These are phyloP conservation scores for Lactarius evosmus DNA, from an alignment of 768 basidiomycete genomes.

Conservation along the genomic window DNA sequence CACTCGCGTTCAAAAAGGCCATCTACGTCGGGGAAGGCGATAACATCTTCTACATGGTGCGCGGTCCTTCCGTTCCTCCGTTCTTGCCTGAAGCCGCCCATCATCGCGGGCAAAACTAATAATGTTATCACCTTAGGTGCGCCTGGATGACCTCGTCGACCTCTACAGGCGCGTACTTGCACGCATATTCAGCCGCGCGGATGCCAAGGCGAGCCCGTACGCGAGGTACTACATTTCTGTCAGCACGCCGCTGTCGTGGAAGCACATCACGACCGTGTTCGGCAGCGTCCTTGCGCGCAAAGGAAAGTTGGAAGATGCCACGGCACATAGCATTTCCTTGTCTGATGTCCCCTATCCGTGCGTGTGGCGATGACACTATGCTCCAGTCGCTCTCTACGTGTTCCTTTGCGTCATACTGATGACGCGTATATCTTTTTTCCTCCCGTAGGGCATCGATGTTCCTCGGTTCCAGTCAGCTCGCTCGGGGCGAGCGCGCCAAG, in stretches of 20 bases:
- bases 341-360: conserved; percentile 8
- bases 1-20: not conserved
- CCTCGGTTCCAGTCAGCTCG: conserved; percentile 13
- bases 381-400: not conserved
- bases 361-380: not conserved
- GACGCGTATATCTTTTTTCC: not conserved
- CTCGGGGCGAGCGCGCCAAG: conserved; percentile 3
- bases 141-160: conserved; percentile 14
- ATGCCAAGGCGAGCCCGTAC: conserved; percentile 19
- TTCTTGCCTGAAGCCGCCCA: too few species aligned
- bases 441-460: conserved; percentile 1
- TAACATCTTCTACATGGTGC: conserved; percentile 19
- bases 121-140: not conserved
- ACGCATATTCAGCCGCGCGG: not conserved
- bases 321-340: conserved; percentile 6
- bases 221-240: conserved; percentile 19
- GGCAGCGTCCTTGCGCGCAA: not conserved
- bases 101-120: not conserved
- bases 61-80: not conserved
- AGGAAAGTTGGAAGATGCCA: conserved; percentile 12
- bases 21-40: conserved; percentile 18
- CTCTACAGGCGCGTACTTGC: conserved; percentile 16
- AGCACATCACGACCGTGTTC: conserved; percentile 2
- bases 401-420: not conserved
- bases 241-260: conserved; percentile 10